phyloP scores from a whole-genome alignment of 23 red algal genomes.

The Porphyridium purpureum region DNA sequence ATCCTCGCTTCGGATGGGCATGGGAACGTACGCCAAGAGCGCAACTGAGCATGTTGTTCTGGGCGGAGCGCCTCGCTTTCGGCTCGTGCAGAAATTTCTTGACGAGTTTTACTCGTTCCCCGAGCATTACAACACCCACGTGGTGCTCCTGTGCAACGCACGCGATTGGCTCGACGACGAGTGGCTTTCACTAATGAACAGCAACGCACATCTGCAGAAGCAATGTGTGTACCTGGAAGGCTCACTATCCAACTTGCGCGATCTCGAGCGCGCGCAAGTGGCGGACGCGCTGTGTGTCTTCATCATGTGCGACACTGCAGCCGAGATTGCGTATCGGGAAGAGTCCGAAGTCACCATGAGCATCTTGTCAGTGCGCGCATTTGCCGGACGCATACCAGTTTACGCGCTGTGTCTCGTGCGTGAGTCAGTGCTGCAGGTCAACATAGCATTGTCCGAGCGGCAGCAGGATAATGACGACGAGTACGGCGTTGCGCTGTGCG shows the following conservation, averaged over 20 bases:
- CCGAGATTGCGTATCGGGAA: constrained; percentile 36
- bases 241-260: constrained; percentile 15
- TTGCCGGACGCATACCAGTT: constrained; percentile 34
- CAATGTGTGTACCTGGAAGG: constrained; percentile 55
- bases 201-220: constrained; percentile 22
- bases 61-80: no score
- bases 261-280: constrained; percentile 37
- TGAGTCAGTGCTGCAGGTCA: constrained; percentile 58
- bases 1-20: constrained; percentile 23
- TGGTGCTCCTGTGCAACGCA: constrained; percentile 44
- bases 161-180: constrained; percentile 36
- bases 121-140: constrained; percentile 12
- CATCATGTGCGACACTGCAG: constrained; percentile 42
- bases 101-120: constrained; percentile 42
- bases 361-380: constrained; percentile 40
- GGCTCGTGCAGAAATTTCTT: constrained; percentile 33
- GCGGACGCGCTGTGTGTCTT: constrained; percentile 38
- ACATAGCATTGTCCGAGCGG: no score
- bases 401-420: constrained; percentile 46
- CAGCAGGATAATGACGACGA: no score
- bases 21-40: constrained; percentile 39
- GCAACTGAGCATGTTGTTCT: constrained; percentile 50
- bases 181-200: constrained; percentile 39
- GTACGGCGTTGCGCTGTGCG: no score
- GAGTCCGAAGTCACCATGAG: constrained; percentile 52